These are phyloP conservation scores for Vickermania spadyakhi DNA, from an alignment of 208 protist species.

Conservation along the genomic window DNA sequence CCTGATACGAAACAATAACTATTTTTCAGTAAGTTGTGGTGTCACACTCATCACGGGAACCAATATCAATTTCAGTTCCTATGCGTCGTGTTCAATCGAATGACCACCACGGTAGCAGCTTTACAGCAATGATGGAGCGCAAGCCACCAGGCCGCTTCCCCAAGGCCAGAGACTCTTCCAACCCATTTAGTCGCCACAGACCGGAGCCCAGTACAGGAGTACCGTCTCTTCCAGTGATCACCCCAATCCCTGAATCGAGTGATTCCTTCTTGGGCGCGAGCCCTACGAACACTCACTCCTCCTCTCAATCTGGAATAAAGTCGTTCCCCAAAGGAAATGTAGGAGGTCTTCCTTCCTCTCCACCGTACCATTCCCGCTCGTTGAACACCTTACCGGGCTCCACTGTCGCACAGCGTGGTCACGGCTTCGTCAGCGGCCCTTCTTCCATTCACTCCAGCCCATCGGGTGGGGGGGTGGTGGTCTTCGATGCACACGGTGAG, in stretches of 20 bases:
- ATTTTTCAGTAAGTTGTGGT: background rate
- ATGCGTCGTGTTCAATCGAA: background rate
- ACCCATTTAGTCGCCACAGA: background rate
- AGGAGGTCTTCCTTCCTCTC: background rate
- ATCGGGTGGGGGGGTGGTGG: background rate
- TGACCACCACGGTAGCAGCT: background rate
- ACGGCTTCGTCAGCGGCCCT: background rate
- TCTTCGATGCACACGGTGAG: background rate
- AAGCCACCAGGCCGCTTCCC: background rate
- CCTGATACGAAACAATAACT: background rate
- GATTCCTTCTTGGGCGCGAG: too few species aligned
- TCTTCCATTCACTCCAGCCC: background rate
- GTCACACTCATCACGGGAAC: too few species aligned
- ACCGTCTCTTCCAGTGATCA: background rate
- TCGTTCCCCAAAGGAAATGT: background rate
- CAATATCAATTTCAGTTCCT: too few species aligned
- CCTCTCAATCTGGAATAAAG: too few species aligned
- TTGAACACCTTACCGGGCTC: background rate
- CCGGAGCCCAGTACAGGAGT: background rate
- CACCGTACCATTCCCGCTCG: background rate
- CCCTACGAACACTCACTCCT: too few species aligned
- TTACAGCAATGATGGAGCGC: background rate
- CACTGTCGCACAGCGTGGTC: background rate
- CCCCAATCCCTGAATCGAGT: background rate
- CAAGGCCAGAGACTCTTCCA: too few species aligned